These are phyloP conservation scores for Crithidia brevicula DNA, from an alignment of 208 protist genomes.

Conservation along the genomic window DNA sequence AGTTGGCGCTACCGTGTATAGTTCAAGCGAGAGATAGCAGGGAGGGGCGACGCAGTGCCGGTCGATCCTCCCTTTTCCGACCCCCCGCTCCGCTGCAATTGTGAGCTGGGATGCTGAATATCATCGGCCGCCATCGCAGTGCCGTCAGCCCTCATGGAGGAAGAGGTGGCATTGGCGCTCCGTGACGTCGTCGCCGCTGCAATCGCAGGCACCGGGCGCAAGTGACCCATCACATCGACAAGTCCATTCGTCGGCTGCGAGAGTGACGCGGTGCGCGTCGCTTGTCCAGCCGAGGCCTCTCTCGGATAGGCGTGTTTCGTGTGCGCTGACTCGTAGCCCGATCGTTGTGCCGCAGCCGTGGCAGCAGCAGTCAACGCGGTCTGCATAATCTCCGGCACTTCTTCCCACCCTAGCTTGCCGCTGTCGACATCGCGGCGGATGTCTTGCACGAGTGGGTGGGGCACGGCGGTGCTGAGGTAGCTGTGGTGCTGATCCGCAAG, in stretches of 20 bases:
- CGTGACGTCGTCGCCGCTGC: constrained; percentile 10
- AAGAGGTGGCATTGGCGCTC: constrained; percentile 4
- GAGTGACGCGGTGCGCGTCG: constrained; percentile 15
- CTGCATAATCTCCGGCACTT: constrained; percentile 49
- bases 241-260: constrained; percentile 22
- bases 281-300: background rate
- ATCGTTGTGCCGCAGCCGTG: background rate
- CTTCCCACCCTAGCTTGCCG: constrained; percentile 63
- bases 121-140: no score
- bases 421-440: constrained; percentile 46
- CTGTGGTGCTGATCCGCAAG: constrained; percentile 51
- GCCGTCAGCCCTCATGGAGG: background rate
- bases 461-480: constrained; percentile 15
- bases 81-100: background rate
- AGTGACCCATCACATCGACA: constrained; percentile 29
- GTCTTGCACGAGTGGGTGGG: constrained; percentile 32
- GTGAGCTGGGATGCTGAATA: no score
- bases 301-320: background rate
- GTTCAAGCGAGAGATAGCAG: constrained; percentile 31
- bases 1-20: background rate
- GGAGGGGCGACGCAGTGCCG: constrained; percentile 6
- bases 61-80: background rate
- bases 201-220: constrained; percentile 18
- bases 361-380: constrained; percentile 34
- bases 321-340: background rate